Base-by-base conservation (phyloP, 2,329 filamentous ascomycete species). In the Diaporthe vaccinii region DNA sequence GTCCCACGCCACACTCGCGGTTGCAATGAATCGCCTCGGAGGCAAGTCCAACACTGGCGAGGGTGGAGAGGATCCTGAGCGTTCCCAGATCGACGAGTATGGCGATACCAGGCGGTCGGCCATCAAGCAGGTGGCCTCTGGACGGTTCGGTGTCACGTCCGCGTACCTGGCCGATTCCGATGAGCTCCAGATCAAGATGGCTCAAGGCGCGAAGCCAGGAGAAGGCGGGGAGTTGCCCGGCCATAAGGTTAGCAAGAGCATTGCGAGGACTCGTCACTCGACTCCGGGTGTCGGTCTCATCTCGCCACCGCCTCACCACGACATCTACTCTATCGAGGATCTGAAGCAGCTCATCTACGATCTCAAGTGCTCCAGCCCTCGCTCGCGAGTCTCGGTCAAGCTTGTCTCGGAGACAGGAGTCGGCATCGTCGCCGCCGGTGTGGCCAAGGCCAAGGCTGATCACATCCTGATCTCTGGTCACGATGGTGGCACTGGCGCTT, bases 141-240 rank as follows among this genome's bases (percentile, higher is more conserved):
- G 96, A 78, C 94, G 96, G 81, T 98, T 98, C 81, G 96, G 96
- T 88, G 96, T 98, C 77, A 98, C 96, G 1, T 97, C 95, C 75
- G 94, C 95, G 83, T 98, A 98, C 83, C 91, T 98, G 22, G 95
- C 96, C 68, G 96, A 98, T 84, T 95, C 96, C 25, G 96, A 98
- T 82, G 96, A 98, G 86, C 89, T 98, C 61, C 96, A 98, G 85
- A 98, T 98, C 87, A 98, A 98, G 91, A 98, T 98, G 96, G 96
- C 96, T 14, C 96, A 98, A 86, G 96, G 96, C 83, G 96, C 96
- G 77, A 98, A 98, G 90, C 96, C 96, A 74, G 96, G 96, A 85
- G 96, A 98, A 85, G 96, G 96, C 88, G 96, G 96, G 90, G 96
- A 98, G 85, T 91, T 98, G 82, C 96, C 96, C 68, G 96, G 96